These are phyloP conservation scores for Pichia cactophila DNA, from an alignment of 1,139 yeast species.

Conservation along the genomic window DNA sequence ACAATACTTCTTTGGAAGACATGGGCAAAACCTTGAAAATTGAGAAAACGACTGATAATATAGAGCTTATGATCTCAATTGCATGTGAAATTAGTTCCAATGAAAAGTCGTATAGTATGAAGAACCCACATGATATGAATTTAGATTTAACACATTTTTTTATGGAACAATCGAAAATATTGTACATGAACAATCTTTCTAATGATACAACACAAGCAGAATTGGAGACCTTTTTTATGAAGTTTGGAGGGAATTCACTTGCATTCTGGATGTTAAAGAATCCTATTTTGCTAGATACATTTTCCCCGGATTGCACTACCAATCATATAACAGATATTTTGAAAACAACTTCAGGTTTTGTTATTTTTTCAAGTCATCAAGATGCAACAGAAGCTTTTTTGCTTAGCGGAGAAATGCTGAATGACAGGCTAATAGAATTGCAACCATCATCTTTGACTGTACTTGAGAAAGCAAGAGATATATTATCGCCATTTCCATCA, in stretches of 20 bases:
- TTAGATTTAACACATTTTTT: conserved; percentile 64
- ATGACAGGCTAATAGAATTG: conserved; percentile 72
- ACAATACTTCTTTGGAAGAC: conserved; percentile 26
- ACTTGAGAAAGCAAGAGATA: conserved; percentile 72
- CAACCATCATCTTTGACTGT: conserved; percentile 78
- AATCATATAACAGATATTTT: background rate
- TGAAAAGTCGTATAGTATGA: conserved; percentile 32
- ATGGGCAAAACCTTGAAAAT: conserved; percentile 5
- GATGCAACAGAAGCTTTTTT: conserved; percentile 73
- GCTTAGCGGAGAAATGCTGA: conserved; percentile 72
- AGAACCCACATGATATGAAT: conserved; percentile 66
- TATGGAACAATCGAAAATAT: conserved; percentile 67
- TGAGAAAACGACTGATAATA: conserved; percentile 27
- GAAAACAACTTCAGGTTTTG: conserved; percentile 55
- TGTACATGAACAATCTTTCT: conserved; percentile 72
- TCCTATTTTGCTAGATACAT: conserved; percentile 28
- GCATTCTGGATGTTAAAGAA: conserved; percentile 83
- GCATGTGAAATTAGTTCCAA: conserved; percentile 37
- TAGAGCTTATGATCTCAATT: conserved; percentile 35
- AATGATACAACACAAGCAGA: conserved; percentile 85
- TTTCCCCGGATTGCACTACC: conserved; percentile 7
- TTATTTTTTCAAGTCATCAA: conserved; percentile 75
- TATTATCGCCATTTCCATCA: conserved; percentile 78
- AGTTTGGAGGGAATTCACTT: conserved; percentile 76
- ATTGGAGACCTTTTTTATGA: conserved; percentile 85